Evolutionary conservation across 1,139 yeast genomes (phyloP).

Genomic region (Yamadazyma epiphylla): DNA sequence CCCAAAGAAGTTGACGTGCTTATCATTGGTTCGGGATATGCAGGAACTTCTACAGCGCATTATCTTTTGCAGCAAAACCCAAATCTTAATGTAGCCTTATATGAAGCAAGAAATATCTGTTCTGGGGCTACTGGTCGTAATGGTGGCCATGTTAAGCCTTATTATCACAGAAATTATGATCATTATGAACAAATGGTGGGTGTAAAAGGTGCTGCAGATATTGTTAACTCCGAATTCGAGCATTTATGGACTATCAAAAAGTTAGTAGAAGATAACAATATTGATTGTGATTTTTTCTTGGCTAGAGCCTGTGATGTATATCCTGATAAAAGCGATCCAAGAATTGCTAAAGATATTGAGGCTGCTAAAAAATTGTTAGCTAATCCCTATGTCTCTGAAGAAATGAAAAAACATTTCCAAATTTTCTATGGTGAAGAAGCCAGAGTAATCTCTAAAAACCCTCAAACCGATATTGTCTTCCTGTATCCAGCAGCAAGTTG

Average conservation of each 20-base stretch:
- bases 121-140: constrained; percentile 49
- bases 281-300: constrained; percentile 29
- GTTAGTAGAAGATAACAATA: constrained; percentile 20
- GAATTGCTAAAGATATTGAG: constrained; percentile 8
- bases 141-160: constrained; percentile 46
- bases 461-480: constrained; percentile 24
- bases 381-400: constrained; percentile 13
- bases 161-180: constrained; percentile 20
- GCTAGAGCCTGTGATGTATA: constrained; percentile 30
- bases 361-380: constrained; percentile 13
- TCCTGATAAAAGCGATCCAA: constrained; percentile 12
- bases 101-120: constrained; percentile 40
- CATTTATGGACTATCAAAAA: constrained; percentile 19
- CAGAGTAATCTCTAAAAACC: constrained; percentile 14
- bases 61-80: constrained; percentile 18
- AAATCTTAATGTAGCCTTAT: constrained; percentile 14
- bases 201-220: constrained; percentile 23
- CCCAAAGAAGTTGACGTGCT: constrained; percentile 23
- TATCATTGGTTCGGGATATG: constrained; percentile 38
- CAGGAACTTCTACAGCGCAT: constrained; percentile 36
- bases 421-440: constrained; percentile 16
- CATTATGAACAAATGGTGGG: constrained; percentile 18
- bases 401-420: constrained; percentile 13
- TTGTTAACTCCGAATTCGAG: constrained; percentile 27
- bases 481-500: constrained; percentile 35